Evolutionary conservation across 75 land plant species (phyloP).

Genomic region (Adiantum capillusveneris): DNA sequence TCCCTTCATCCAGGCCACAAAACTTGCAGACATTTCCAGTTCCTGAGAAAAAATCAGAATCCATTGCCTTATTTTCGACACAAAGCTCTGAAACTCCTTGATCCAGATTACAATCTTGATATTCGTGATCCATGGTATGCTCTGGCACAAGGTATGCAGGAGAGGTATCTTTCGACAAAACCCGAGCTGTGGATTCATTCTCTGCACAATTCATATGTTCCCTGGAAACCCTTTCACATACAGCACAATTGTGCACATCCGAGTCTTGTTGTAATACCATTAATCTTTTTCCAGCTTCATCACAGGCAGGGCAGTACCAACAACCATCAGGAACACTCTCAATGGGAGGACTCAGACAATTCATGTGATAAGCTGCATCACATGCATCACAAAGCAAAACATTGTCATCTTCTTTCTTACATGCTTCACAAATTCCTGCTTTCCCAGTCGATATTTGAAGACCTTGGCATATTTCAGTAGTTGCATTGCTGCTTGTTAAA

Average conservation of each 20-base stretch:
- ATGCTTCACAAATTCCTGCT: background rate
- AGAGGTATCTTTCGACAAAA: no score
- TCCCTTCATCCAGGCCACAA: constrained; percentile 3
- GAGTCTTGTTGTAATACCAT: background rate
- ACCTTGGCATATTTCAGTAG: background rate
- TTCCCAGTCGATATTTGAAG: background rate
- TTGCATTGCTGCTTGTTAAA: background rate
- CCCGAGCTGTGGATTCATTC: background rate
- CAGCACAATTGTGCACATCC: constrained; percentile 5
- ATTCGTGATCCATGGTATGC: background rate
- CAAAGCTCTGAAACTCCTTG: background rate
- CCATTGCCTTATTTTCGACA: constrained; percentile 3
- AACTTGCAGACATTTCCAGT: constrained; percentile 6
- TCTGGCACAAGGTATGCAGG: background rate
- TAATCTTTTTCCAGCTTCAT: background rate
- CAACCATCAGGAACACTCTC: constrained; percentile 2
- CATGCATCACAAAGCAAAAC: constrained; percentile 7
- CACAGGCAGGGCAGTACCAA: constrained; percentile 13
- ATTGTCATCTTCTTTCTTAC: constrained; percentile 3
- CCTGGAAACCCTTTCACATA: constrained; percentile 27
- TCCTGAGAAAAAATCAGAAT: background rate
- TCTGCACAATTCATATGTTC: constrained; percentile 18
- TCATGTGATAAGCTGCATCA: constrained; percentile 11
- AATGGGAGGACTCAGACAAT: constrained; percentile 9
- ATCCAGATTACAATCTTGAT: background rate